Conservation (phyloP, 148 eudicot genomes). For the Oxyria digyna region DNA sequence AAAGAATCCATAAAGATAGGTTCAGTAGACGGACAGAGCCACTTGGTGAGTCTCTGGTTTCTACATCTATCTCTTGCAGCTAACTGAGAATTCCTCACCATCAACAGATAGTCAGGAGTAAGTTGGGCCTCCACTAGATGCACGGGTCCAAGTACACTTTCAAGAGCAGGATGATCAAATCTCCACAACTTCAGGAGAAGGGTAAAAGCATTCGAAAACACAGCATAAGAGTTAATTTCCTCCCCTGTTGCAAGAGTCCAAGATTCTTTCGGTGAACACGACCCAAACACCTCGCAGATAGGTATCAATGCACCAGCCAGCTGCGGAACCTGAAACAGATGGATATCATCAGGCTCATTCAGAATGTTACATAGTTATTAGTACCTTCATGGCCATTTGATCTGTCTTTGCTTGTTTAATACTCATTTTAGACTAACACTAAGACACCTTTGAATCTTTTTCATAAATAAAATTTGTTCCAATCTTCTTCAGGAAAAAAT, state of each 20-base stretch:
- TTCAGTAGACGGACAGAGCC: constrained; percentile 33
- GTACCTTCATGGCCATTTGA: not conserved
- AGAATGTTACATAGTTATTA: not conserved
- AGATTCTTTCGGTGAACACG: constrained; percentile 54
- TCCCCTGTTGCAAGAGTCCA: constrained; percentile 67
- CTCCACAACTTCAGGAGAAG: constrained; percentile 82
- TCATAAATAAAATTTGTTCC: not conserved
- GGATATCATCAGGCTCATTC: not conserved
- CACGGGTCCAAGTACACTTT: constrained; percentile 51
- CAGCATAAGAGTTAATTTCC: constrained; percentile 57
- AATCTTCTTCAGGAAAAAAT: not conserved
- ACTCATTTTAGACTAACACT: not conserved
- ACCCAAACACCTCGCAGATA: constrained; percentile 89
- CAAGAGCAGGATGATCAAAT: constrained; percentile 77
- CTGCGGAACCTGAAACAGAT: constrained; percentile 67
- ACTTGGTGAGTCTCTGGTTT: constrained; percentile 33
- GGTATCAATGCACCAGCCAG: constrained; percentile 98
- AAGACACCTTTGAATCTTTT: not conserved
- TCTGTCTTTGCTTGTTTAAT: not conserved
- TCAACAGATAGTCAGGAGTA: constrained; percentile 76
- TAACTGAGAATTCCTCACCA: constrained; percentile 65
- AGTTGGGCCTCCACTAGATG: constrained; percentile 63
- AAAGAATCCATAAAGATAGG: constrained; percentile 84
- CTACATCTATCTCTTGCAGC: constrained; percentile 30
- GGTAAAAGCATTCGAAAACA: constrained; percentile 90